Percentiles rank a stretch among this genome's conserved stretches.
Evolutionary conservation across 2,329 filamentous ascomycete species (phyloP).

Genomic region (Lomentospora prolificans): DNA sequence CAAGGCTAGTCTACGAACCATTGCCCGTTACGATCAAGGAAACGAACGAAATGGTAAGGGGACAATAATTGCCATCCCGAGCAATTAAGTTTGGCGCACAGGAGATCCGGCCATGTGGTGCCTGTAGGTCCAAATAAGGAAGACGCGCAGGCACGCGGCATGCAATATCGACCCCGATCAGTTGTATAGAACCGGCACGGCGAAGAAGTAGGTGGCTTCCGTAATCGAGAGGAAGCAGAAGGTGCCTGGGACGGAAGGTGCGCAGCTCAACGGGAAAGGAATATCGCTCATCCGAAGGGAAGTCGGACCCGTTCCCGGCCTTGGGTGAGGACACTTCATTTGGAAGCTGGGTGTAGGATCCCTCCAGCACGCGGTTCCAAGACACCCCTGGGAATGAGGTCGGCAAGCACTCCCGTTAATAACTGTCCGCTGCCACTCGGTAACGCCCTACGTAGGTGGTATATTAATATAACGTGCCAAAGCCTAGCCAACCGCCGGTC

Average conservation of each 20-base stretch:
- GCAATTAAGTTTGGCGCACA: no score
- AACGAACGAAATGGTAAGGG: no score
- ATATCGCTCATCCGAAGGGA: constrained; percentile 7
- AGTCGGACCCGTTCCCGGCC: constrained; percentile 5
- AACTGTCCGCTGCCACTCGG: constrained; percentile 6
- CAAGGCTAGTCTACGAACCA: no score
- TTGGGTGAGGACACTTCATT: constrained; percentile 6
- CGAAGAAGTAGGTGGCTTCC: neutral
- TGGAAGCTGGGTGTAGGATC: constrained; percentile 4
- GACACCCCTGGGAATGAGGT: constrained; percentile 1
- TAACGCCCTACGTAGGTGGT: constrained; percentile 1
- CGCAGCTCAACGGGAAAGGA: neutral
- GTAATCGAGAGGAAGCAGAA: neutral
- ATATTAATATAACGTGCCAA: constrained; percentile 4
- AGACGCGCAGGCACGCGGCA: neutral
- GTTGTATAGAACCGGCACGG: neutral
- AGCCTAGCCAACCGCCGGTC: neutral
- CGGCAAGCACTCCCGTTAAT: constrained; percentile 7
- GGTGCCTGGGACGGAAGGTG: neutral
- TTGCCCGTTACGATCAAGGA: no score
- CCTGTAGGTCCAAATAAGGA: neutral
- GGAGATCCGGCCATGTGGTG: neutral
- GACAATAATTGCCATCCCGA: no score
- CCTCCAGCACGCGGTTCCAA: neutral
- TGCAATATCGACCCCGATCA: neutral